Evolutionary conservation across 176 grass and related monocot species (phyloP), one percentile per base, ranked within the genome.

Genomic region (Lolium perenne): DNA sequence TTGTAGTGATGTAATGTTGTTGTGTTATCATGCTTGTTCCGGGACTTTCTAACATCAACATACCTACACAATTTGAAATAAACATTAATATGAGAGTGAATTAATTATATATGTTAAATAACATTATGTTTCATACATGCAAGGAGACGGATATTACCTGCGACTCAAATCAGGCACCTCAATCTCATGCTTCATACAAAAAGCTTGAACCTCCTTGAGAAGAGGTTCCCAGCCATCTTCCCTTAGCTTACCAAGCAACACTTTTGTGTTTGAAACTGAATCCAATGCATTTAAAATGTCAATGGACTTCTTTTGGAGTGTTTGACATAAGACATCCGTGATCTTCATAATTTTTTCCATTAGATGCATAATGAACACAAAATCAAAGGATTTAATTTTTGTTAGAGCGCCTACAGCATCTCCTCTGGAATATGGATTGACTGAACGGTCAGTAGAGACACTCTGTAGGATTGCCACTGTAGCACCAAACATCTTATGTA

Each of bases 341-440:
- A 67, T 67, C 29, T 67, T 67, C 26, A 67, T 67, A 15, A 67
- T 67, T 6, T 67, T 67, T 15, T 67, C 29, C 64, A 67, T 67
- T 13, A 67, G 4, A 35, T 35, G 35, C n/a, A n/a, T n/a, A n/a
- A n/a, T n/a, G n/a, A n/a, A n/a, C n/a, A n/a, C n/a, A n/a, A n/a
- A n/a, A n/a, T 35, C 62, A 35, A 66, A 66, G 3, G 12, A 32
- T 7, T 6, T 5, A 66, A 15, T 67, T 4, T 35, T 17, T 38
- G 15, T 56, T 17, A 41, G 5, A 41, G 40, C 40, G 5, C 40
- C 40, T 41, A 41, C 40, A 41, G 2, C 40, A 41, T 41, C 16
- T 56, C 53, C 15, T 56, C 18, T 3, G 40, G 3, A 41, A 41
- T 41, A 41, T 41, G 2, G 40, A 3, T 2, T 41, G 40, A 41